A percentile compares a stretch with the other conserved stretches of the same genome.
Evolutionary conservation across 345 rosid genomes (phyloP).

Genomic region (Pugionium dolabratum): DNA sequence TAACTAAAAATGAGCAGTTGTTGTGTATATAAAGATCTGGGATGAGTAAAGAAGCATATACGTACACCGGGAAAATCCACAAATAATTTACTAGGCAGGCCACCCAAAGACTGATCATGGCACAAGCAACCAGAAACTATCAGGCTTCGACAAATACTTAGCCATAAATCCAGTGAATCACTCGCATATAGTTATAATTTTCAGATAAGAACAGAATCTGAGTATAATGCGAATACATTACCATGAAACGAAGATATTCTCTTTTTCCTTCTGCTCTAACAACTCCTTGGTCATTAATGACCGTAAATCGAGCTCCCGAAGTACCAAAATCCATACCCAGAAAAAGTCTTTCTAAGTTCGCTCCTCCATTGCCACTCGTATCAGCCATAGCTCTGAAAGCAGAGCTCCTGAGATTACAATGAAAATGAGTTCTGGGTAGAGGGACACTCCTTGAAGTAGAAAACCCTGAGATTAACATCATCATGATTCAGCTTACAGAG

Average conservation of each 20-base stretch:
- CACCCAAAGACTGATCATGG: neutral
- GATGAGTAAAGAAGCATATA: neutral
- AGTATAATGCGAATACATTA: slow-evolving; percentile 15
- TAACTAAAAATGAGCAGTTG: no score
- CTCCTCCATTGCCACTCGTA: slow-evolving; percentile 29
- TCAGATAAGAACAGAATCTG: neutral
- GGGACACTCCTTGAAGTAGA: slow-evolving; percentile 30
- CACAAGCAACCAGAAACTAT: neutral
- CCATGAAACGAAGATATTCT: slow-evolving; percentile 62
- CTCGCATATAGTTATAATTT: no score
- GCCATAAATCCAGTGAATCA: neutral
- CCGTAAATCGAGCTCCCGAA: slow-evolving; percentile 80
- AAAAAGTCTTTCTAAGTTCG: slow-evolving; percentile 49
- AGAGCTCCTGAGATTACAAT: slow-evolving; percentile 13
- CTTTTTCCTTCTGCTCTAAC: slow-evolving; percentile 67
- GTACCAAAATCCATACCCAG: slow-evolving; percentile 97
- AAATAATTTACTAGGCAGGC: neutral
- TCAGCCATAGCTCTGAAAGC: slow-evolving; percentile 41
- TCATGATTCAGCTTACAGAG: slow-evolving; percentile 3
- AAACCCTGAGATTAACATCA: slow-evolving; percentile 40
- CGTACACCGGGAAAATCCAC: neutral
- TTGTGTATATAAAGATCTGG: no score
- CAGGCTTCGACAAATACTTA: neutral
- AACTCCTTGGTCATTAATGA: slow-evolving; percentile 65
- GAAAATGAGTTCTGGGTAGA: slow-evolving; percentile 18